phyloP scores from a whole-genome alignment of 208 protist species.

The Naegleria fowleri region DNA sequence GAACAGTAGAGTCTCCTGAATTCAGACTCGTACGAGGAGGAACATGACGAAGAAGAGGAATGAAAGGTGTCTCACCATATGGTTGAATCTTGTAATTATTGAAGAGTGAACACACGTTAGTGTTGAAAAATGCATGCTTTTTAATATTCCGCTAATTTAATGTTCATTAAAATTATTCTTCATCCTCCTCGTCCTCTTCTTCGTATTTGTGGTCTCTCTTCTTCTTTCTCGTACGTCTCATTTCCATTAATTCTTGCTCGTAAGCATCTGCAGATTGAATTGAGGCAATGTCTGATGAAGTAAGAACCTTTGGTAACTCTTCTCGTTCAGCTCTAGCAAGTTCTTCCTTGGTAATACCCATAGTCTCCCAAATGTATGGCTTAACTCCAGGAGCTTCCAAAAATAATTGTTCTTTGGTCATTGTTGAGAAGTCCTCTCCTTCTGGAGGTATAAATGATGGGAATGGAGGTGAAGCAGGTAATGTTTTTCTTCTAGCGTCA shows the following conservation, averaged over 20 bases:
- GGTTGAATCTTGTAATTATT: too few species aligned
- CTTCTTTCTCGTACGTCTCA: background rate
- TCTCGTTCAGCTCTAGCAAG: background rate
- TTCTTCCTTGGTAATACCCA: constrained; percentile 4
- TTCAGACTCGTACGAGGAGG: too few species aligned
- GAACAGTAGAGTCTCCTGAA: too few species aligned
- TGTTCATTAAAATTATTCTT: background rate
- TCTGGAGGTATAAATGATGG: background rate
- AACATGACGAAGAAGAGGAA: too few species aligned
- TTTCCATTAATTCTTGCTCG: background rate
- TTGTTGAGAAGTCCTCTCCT: constrained; percentile 14
- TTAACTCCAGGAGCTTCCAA: background rate
- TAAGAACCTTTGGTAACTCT: constrained; percentile 12
- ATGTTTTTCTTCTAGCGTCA: constrained; percentile 18
- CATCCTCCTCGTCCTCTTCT: background rate
- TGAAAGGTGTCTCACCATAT: too few species aligned
- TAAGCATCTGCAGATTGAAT: background rate
- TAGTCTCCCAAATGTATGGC: background rate
- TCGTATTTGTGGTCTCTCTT: background rate
- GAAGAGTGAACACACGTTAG: too few species aligned
- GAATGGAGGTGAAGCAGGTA: background rate
- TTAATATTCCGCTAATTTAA: too few species aligned
- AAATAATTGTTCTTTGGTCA: background rate
- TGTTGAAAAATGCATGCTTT: too few species aligned
- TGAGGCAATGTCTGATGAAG: background rate